Conservation (phyloP, 306 rosid genomes). For the Prinsepia uniflora region DNA sequence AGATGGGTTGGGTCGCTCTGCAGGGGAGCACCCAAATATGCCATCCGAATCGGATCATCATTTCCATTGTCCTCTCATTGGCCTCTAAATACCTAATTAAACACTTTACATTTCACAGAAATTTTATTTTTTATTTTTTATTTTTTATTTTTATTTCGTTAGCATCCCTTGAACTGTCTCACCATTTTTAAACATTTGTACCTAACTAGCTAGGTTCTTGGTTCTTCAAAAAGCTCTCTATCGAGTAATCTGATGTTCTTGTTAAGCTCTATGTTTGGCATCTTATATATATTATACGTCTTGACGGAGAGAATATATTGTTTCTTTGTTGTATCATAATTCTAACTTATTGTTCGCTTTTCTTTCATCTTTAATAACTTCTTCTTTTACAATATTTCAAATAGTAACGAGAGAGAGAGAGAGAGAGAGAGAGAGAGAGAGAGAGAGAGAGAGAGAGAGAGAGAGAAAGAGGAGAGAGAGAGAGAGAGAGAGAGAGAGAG, state of each 20-base stretch:
- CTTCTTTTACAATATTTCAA: no score
- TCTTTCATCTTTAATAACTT: no score
- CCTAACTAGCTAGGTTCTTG: neutral
- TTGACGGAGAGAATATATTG: no score
- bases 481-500: no score
- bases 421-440: no score
- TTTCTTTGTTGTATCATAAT: no score
- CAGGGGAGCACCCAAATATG: conserved; percentile 54
- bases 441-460: neutral
- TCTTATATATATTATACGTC: no score
- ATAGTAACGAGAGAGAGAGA: no score
- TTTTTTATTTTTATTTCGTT: no score
- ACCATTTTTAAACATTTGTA: neutral
- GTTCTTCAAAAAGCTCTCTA: neutral
- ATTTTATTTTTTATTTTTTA: conserved; percentile 7
- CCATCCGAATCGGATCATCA: conserved; percentile 74
- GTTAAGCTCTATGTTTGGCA: no score
- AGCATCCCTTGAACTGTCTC: no score
- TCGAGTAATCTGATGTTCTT: neutral
- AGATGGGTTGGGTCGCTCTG: conserved; percentile 36
- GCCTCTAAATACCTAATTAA: conserved; percentile 6
- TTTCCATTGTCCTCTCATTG: conserved; percentile 49
- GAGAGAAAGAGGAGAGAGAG: neutral
- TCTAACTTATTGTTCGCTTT: no score
- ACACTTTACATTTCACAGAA: conserved; percentile 18